Evolutionary conservation across 306 rosid species (phyloP), one percentile per base, ranked within the genome.

Genomic region (Prunus mume): DNA sequence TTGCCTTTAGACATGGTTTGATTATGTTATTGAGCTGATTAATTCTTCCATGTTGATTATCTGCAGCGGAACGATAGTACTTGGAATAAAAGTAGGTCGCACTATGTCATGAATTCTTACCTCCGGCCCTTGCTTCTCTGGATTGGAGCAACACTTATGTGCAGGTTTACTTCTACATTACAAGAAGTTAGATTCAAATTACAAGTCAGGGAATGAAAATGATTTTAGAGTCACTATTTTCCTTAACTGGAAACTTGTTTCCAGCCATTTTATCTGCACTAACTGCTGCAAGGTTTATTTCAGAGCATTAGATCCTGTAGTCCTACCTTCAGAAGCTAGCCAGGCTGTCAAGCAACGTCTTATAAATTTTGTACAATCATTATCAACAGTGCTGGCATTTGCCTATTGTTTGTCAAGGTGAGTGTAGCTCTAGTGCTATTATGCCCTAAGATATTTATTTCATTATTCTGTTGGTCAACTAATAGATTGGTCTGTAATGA

Each of bases 371-470:
- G 83, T 85, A 78, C 87, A 81, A 77, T 88, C 98, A 45, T 78
- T 96, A 78, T 92, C 99, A 0, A 96, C 98, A 2, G 98, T 96
- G 83, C 88, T 96, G 55, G 91, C 98, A 65, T 91, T 92, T 82
- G 91, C 98, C 25, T 91, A 85, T 74, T 92, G 96, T 86, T 82
- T 89, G 75, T 91, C 97, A 85, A 87, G 99, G 99, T 95, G 86
- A 60, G 73, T 54, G 34, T 65, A 52, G 56, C 76, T 65, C 14
- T 73, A 17, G 43, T 72, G 17, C 15, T 38, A 30, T 13, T 22
- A 19, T 72, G 66, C 5, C 41, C 24, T 25, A 20, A 58, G 22
- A 56, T 4, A 73, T 24, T 32, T 57, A 5, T 73, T 18, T 69
- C 56, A 19, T 49, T 12, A n/a, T 72, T 71, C 3, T 30, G 13